Base-by-base conservation (phyloP, 306 rosid genomes). In the Cotoneaster glaucophyllus region DNA sequence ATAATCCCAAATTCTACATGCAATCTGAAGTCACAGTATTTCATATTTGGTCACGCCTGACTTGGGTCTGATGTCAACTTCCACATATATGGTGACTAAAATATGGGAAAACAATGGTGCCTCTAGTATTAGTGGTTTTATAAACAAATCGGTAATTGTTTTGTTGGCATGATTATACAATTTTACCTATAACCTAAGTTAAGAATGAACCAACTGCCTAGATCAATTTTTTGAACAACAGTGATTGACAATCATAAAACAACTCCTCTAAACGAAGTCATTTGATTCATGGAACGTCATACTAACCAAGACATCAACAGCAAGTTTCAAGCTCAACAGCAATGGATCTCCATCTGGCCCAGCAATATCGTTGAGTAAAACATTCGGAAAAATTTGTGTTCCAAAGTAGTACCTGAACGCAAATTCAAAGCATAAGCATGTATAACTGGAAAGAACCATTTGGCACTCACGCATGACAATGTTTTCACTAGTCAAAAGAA, bases 271-370 rank as follows among this genome's bases (percentile, higher is more conserved):
- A 45, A 45, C 8, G 13, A 44, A 69, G 59, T 69, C 59, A 50
- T 28, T 28, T 13, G 17, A n/a, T 61, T 70, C 62, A 70, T 52
- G 64, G 21, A 31, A 86, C 45, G 81, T 59, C 62, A 71, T 73
- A 85, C 97, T 88, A 83, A 95, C 98, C 97, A 95, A 81, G 81
- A 95, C 97, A 85, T 95, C 97, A 64, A 92, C 90, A 62, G 97
- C 73, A 52, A 95, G 98, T 78, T 95, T 95, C 87, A 95, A 86
- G 91, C 98, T 92, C 84, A 95, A 82, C 71, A 95, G 93, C 86
- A 95, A 80, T 70, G 96, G 92, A 89, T 95, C 93, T 77, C 98
- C 88, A 81, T 90, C 97, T 59, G 91, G 96, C 67, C 98, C 98
- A 3, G 98, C 97, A 76, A 95, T 86, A 85, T 89, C 86, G 69